Percentiles rank a stretch among this genome's conserved stretches.
Conservation (phyloP, 2,329 filamentous ascomycete genomes). For the Botrytis medusae region DNA sequence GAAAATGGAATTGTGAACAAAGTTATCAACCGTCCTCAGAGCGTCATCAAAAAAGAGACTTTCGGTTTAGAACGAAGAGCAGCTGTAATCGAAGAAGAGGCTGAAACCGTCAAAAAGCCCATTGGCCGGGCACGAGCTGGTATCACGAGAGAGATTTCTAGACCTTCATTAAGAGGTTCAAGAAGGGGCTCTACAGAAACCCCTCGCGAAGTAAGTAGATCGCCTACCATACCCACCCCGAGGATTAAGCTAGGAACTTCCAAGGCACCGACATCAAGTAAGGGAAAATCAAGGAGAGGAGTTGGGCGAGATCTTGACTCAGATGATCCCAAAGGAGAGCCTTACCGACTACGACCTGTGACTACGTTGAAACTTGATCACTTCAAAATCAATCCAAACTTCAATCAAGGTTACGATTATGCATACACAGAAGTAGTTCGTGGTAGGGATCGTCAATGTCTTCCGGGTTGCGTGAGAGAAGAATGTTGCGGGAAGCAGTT, state of each 20-base stretch:
- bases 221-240: not conserved
- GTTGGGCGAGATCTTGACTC: not conserved
- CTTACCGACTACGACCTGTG: slow-evolving; percentile 45
- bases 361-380: slow-evolving; percentile 48
- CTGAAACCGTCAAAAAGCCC: not conserved
- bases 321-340: slow-evolving; percentile 36
- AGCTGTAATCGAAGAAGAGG: slow-evolving; percentile 19
- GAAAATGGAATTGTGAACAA: not conserved
- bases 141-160: slow-evolving; percentile 7
- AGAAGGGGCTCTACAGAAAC: not conserved
- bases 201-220: not conserved
- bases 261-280: not conserved
- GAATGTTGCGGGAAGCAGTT: slow-evolving; percentile 50
- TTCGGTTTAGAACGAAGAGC: not conserved
- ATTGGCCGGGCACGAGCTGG: not conserved
- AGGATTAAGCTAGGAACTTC: not conserved
- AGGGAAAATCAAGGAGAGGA: not conserved
- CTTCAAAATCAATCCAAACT: slow-evolving; percentile 64
- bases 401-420: slow-evolving; percentile 58
- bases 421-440: slow-evolving; percentile 63
- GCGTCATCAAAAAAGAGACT: not conserved
- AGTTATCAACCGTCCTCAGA: not conserved
- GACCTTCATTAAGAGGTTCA: slow-evolving; percentile 22
- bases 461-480: slow-evolving; percentile 60
- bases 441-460: slow-evolving; percentile 56